Base-by-base conservation (phyloP, 2,329 filamentous ascomycete genomes). In the Arthroderma uncinatum region DNA sequence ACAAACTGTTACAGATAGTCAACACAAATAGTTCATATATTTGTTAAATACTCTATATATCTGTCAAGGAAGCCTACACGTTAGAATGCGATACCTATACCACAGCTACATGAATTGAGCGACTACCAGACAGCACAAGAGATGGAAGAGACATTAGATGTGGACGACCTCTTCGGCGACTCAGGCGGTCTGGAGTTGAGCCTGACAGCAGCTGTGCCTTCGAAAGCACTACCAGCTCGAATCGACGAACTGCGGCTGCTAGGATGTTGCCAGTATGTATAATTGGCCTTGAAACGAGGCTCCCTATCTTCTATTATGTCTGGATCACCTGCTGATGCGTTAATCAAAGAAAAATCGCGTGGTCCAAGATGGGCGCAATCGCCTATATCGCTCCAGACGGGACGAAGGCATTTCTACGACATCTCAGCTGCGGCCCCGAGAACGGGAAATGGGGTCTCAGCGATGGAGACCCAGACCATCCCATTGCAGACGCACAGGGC, bases 281-380 rank as follows among this genome's bases (percentile, higher is more conserved):
- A 40, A 56, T 21, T 62, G 44, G 2, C 33, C 19, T 52, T 25
- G 9, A 21, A 14, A 57, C 7, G 1, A 5, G 21, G 28, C 9
- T 16, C 28, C 12, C 14, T 10, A 14, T 53, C 48, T 23, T 53
- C 48, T 23, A 10, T 36, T 50, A 28, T 12, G 2, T 37, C 9
- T 30, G 7, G 10, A 10, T 16, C 19, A 14, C 23, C 50, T 33
- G 10, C 36, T 59, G 21, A 55, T 28, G n/a, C 14, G 7, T 19
- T 28, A 1, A 9, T 57, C 52, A 47, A 64, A 94, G 90, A 68
- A 83, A 82, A 62, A 80, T 96, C 56, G 84, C 87, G 30, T 97
- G 92, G 91, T 95, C 92, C 9, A 90, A 85, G 65, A 81, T 83
- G 60, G 92, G 92, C 44, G 89, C 85, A 59, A 88, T 97, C 63